Conservation (phyloP, 2,329 filamentous ascomycete species). For the Microcyclospora pomicola region DNA sequence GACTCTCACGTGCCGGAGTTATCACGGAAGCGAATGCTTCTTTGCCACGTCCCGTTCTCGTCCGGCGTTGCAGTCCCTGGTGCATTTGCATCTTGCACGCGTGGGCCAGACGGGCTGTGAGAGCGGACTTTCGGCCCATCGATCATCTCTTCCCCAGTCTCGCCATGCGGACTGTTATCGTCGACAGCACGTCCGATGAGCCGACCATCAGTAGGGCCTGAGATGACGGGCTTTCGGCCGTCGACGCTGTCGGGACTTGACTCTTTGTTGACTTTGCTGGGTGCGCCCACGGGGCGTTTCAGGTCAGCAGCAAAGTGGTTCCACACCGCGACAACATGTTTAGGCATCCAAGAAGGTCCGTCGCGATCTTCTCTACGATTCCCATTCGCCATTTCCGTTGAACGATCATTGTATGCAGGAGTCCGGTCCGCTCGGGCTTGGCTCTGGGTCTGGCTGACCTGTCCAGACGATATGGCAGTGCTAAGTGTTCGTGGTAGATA, state of each 20-base stretch:
- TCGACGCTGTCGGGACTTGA: neutral
- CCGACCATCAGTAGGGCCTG: slow-evolving; percentile 2
- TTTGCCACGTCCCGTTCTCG: slow-evolving; percentile 10
- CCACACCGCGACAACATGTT: slow-evolving; percentile 1
- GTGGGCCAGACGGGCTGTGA: slow-evolving; percentile 3
- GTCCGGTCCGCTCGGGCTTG: slow-evolving; percentile 6
- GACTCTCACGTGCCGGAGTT: slow-evolving; percentile 3
- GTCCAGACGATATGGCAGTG: slow-evolving; percentile 32
- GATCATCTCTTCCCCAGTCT: neutral
- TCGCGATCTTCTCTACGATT: slow-evolving; percentile 7
- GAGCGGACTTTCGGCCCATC: slow-evolving; percentile 4
- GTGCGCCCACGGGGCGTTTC: neutral
- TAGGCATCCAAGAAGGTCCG: slow-evolving; percentile 15
- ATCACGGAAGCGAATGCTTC: slow-evolving; percentile 21
- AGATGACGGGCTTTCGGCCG: slow-evolving; percentile 3
- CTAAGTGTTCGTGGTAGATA: slow-evolving; percentile 53
- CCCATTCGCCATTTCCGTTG: neutral
- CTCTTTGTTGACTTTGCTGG: neutral
- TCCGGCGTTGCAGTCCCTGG: neutral
- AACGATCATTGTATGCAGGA: neutral
- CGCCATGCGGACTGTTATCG: neutral
- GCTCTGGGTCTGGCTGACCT: slow-evolving; percentile 14
- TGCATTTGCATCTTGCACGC: neutral
- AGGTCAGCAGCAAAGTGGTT: slow-evolving; percentile 5
- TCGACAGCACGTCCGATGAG: slow-evolving; percentile 6